Conservation (phyloP, 257 asterid genomes). For the Nicotiana obtusifolia region DNA sequence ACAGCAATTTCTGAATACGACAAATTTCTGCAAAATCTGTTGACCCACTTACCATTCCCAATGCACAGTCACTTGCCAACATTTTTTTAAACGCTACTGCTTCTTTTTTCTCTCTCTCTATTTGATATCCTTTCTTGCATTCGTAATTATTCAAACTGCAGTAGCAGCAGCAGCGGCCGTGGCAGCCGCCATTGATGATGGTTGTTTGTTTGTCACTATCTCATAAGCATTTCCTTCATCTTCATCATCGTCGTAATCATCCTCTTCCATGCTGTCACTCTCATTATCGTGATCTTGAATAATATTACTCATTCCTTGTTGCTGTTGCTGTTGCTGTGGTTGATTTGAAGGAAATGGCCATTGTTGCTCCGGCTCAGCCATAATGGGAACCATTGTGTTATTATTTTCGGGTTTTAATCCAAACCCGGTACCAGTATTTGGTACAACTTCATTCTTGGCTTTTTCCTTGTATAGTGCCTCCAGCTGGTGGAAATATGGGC, state of each 20-base stretch:
- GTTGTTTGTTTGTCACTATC: conserved; percentile 54
- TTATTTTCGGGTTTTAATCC: conserved; percentile 27
- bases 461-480: conserved; percentile 53
- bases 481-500: conserved; percentile 78
- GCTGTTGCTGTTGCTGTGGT: conserved; percentile 9
- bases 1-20: background rate
- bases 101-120: background rate
- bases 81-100: background rate
- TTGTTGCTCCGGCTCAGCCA: conserved; percentile 93
- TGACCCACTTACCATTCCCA: conserved; percentile 24
- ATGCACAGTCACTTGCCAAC: background rate
- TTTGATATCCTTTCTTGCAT: background rate
- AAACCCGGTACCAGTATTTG: background rate
- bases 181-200: conserved; percentile 33
- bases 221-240: conserved; percentile 52
- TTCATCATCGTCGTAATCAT: conserved; percentile 37
- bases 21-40: conserved; percentile 17
- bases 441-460: conserved; percentile 24
- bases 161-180: conserved; percentile 10
- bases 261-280: conserved; percentile 17
- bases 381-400: conserved; percentile 46
- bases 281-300: background rate
- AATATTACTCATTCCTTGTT: conserved; percentile 18
- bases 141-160: background rate
- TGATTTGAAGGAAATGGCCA: conserved; percentile 51